phyloP scores from a whole-genome alignment of 768 basidiomycete species.

The Rhodosporidiobolus odoratus region DNA sequence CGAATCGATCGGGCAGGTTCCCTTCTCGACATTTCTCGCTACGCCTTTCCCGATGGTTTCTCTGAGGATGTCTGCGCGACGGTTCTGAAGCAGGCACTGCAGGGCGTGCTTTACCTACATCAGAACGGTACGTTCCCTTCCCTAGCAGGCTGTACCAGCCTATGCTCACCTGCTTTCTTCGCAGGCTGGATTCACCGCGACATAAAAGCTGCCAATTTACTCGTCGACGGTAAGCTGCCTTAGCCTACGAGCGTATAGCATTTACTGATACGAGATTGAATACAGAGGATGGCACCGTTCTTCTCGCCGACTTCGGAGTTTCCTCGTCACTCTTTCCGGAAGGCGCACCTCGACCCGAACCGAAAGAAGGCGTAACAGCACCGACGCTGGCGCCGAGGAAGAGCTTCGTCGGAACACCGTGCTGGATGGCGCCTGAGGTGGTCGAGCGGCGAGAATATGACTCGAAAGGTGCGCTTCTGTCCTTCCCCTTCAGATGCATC shows the following conservation, averaged over 20 bases:
- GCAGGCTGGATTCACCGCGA: constrained; percentile 67
- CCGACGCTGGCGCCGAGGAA: constrained; percentile 65
- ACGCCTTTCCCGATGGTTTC: constrained; percentile 81
- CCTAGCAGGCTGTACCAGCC: background rate
- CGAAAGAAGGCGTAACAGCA: constrained; percentile 43
- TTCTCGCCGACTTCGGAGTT: constrained; percentile 87
- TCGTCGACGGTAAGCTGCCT: constrained; percentile 71
- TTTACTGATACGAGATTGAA: no score
- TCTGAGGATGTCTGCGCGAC: constrained; percentile 82
- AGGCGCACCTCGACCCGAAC: constrained; percentile 54
- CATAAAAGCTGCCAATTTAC: constrained; percentile 86
- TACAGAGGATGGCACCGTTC: constrained; percentile 52
- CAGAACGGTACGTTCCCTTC: constrained; percentile 60
- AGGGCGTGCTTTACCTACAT: constrained; percentile 84
- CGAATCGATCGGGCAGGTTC: no score
- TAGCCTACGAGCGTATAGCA: no score
- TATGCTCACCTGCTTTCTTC: background rate
- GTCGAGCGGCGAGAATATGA: constrained; percentile 80
- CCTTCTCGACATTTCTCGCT: constrained; percentile 69
- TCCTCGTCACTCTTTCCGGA: constrained; percentile 77
- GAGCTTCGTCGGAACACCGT: constrained; percentile 93
- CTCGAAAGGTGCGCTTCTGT: constrained; percentile 38
- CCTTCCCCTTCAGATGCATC: background rate
- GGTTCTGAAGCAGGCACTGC: constrained; percentile 74
- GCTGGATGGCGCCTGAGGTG: constrained; percentile 96